Evolutionary conservation across 1,284 basidiomycete genomes (phyloP), one percentile per base, ranked within the genome.

Genomic region (Ceratobasidium theobromae): DNA sequence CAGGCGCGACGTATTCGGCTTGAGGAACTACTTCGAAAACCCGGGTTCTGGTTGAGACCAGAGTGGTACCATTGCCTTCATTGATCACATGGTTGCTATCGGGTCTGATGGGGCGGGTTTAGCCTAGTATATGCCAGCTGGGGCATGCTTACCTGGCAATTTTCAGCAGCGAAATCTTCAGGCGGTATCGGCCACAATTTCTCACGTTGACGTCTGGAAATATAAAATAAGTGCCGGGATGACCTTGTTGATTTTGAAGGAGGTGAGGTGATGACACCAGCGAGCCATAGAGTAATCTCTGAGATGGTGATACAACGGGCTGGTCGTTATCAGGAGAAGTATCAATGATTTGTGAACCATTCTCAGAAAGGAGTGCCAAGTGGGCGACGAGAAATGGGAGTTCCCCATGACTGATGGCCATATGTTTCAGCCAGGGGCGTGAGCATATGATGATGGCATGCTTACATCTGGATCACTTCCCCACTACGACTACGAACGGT

Each of bases 191-290:
- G 14, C 93, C 93, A 30, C 83, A 79, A 78, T 82, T 84, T 12
- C 90, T 83, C 65, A 96, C 84, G 73, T 90, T 91, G 70, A 93
- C 89, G 75, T 96, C 94, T 6, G 93, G 88, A 73, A 95, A 96
- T 55, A 94, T 78, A 73, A 96, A 95, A 76, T 90, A 95, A 35
- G 91, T 79, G 6, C 91, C 90, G 70, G 82, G 79, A 38, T 86
- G 84, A 45, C 91, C 91, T 74, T 89, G 85, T 43, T 86, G 80
- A 73, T 94, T 88, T 69, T 87, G 83, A 72, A 93, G 79, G 60
- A 87, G 83, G 48, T 91, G 85, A 1, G 91, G 84, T 0, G 88
- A 87, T 12, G 93, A 86, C 28, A 95, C 91, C 27, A 94, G 78
- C 67, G 87, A 90, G 40, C 94, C 94, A 74, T 95, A 92, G 18